phyloP scores from a whole-genome alignment of 192 early-diverging fungal genomes.

The Dissophora ornata region DNA sequence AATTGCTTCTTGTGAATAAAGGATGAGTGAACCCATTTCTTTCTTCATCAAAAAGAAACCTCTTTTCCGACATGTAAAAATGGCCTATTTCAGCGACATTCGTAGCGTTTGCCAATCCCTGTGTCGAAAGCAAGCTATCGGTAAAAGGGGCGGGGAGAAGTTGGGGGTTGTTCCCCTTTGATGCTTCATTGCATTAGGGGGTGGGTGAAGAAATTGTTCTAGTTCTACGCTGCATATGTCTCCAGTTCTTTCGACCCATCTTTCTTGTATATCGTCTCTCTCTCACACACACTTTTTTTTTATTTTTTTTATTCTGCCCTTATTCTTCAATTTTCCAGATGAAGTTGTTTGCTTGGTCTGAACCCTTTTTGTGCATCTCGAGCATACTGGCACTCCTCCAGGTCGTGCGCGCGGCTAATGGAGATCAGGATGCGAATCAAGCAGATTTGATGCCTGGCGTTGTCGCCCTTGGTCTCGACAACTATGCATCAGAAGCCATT shows the following conservation, averaged over 20 bases:
- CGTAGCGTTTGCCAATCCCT: no score
- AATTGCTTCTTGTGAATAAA: slow-evolving; percentile 43
- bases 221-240: no score
- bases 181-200: no score
- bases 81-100: no score
- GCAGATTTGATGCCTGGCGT: background rate
- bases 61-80: no score
- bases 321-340: background rate
- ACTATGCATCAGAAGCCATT: background rate
- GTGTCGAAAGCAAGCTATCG: no score
- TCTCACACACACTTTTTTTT: no score
- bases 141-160: no score
- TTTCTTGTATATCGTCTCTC: background rate
- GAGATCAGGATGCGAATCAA: background rate
- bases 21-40: slow-evolving; percentile 50
- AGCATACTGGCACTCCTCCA: slow-evolving; percentile 5
- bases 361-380: slow-evolving; percentile 10
- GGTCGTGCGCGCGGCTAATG: background rate
- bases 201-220: no score
- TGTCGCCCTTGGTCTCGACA: background rate
- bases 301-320: background rate
- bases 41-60: no score
- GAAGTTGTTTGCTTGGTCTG: slow-evolving; percentile 8
- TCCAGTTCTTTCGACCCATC: no score
- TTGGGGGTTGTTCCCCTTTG: no score